Evolutionary conservation across 768 basidiomycete genomes (phyloP).

Genomic region (Boletus bicolor): DNA sequence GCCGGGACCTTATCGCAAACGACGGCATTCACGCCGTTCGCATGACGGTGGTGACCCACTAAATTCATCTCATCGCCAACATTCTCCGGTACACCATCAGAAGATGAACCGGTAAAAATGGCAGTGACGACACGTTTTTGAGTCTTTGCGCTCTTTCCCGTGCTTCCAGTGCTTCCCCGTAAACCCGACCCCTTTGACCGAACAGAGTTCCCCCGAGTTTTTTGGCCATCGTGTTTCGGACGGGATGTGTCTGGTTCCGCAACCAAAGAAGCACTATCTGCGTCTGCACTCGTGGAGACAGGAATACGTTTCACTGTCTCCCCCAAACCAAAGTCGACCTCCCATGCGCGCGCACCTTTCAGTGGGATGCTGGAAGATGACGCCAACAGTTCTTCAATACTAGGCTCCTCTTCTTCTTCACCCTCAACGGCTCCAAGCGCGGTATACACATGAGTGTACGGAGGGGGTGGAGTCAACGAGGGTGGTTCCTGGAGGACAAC

Average conservation of each 20-base stretch:
- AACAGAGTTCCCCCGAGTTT: background rate
- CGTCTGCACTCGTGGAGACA: background rate
- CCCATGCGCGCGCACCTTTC: slow-evolving; percentile 31
- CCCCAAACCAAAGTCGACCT: slow-evolving; percentile 26
- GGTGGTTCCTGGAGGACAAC: background rate
- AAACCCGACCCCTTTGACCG: background rate
- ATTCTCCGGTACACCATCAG: background rate
- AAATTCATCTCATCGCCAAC: background rate
- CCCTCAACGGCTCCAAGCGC: background rate
- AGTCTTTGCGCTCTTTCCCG: slow-evolving; percentile 3
- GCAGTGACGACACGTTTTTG: slow-evolving; percentile 29
- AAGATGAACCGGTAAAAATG: slow-evolving; percentile 25
- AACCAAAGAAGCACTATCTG: background rate
- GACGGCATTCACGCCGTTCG: background rate
- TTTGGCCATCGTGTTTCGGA: background rate
- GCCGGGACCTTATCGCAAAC: background rate
- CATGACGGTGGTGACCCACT: background rate
- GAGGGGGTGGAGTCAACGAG: slow-evolving; percentile 15
- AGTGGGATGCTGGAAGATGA: slow-evolving; percentile 20
- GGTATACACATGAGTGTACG: slow-evolving; percentile 3
- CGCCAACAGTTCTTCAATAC: slow-evolving; percentile 28
- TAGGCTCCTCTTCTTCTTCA: slow-evolving; percentile 25
- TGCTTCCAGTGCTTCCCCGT: slow-evolving; percentile 8
- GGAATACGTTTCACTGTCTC: slow-evolving; percentile 32
- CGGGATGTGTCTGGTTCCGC: background rate